These are phyloP conservation scores for Athelia sp. DNA, from an alignment of 1,284 basidiomycete genomes.

Conservation along the genomic window DNA sequence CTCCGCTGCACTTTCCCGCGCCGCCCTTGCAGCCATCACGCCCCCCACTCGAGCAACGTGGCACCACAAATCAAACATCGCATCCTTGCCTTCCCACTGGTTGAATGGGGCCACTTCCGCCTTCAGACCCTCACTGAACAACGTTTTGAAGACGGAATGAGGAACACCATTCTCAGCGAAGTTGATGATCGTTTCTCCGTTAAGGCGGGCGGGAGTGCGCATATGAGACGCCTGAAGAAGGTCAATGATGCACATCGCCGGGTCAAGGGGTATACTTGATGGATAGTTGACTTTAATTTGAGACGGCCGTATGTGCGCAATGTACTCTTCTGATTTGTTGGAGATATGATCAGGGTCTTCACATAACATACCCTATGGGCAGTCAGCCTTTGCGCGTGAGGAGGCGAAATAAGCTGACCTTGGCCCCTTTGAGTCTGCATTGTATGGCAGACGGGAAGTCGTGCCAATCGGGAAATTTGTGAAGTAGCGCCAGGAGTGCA, in stretches of 20 bases:
- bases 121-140: slow-evolving; percentile 31
- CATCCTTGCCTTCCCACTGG: slow-evolving; percentile 37
- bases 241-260: slow-evolving; percentile 38
- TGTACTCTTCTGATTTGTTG: slow-evolving; percentile 18
- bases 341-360: slow-evolving; percentile 27
- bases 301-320: slow-evolving; percentile 40
- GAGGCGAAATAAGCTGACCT: slow-evolving; percentile 26
- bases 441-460: slow-evolving; percentile 43
- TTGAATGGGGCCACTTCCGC: slow-evolving; percentile 31
- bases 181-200: slow-evolving; percentile 46
- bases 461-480: slow-evolving; percentile 30
- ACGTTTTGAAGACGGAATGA: slow-evolving; percentile 26
- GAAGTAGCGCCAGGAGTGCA: slow-evolving; percentile 26
- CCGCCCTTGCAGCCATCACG: slow-evolving; percentile 37
- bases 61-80: slow-evolving; percentile 37
- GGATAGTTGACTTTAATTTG: slow-evolving; percentile 44
- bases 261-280: slow-evolving; percentile 25
- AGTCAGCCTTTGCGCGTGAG: no score
- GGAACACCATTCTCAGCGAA: slow-evolving; percentile 47
- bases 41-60: slow-evolving; percentile 35
- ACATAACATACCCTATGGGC: slow-evolving; percentile 37
- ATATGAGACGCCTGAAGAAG: slow-evolving; percentile 41
- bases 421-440: slow-evolving; percentile 38
- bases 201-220: slow-evolving; percentile 34
- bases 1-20: slow-evolving; percentile 35